Evolutionary conservation across 768 basidiomycete genomes (phyloP), one percentile per base, ranked within the genome.

Genomic region (Russula compacta): DNA sequence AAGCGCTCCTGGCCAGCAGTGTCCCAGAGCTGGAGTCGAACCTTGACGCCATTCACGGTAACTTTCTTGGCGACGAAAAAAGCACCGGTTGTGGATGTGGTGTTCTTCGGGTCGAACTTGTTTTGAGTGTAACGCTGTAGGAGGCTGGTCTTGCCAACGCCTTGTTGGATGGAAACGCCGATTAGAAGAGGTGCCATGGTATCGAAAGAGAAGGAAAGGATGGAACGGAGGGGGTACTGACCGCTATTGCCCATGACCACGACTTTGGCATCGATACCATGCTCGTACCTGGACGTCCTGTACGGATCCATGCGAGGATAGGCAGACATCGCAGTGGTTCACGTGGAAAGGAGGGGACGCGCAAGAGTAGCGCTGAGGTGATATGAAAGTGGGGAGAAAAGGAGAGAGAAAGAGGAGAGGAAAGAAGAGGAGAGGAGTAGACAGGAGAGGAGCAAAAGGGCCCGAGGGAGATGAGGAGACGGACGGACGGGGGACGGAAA

Each of bases 11-110:
- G 92, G 35, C 92, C 92, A 56, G 92, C 93, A 64, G 93, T 92
- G 70, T 95, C 92, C 92, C 92, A 92, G 59, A 92, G 78, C 73
- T 92, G 90, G 58, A 92, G 77, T 59, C 90, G 83, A 14, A 97
- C 92, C 71, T 88, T 89, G 69, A 89, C 78, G 58, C 89, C 91
- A 66, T 92, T 84, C 65, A 95, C 79, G 71, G 82, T 79, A 53
- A 92, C 85, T 76, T 94, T 94, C 81, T 95, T 95, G 58, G 91
- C 89, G 61, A 94, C 87, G 75, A 97, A 93, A 74, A 91, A 89
- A 61, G 93, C 92, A 66, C 92, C 92, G 70, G 91, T 90, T 60
- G 94, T 95, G 38, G 92, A 89, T 43, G 89, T 89, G 57, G 87
- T 87, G 72, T 89, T 88, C 78, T 87, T 85, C 58, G 87, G 87